phyloP scores from a whole-genome alignment of 495 filamentous ascomycete genomes.

The Podospora bellae-mahoneyi region DNA sequence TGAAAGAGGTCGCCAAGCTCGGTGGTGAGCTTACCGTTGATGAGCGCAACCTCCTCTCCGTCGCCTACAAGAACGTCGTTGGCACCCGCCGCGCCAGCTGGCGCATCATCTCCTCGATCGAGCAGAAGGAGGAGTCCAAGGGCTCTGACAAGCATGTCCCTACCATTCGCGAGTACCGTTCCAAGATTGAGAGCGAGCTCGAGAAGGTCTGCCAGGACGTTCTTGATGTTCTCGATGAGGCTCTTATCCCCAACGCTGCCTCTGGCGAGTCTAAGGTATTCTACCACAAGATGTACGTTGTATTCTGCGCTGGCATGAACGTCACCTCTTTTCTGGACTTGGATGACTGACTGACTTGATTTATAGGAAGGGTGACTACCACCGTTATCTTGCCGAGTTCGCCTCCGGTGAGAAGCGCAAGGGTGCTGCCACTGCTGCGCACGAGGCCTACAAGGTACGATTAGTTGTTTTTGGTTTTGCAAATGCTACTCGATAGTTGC shows the following conservation, averaged over 20 bases:
- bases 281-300: constrained; percentile 98
- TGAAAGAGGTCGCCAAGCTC: constrained; percentile 99
- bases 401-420: constrained; percentile 97
- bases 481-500: neutral
- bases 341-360: constrained; percentile 21
- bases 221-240: constrained; percentile 91
- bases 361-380: constrained; percentile 97
- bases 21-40: constrained; percentile 95
- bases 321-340: neutral
- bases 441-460: constrained; percentile 92
- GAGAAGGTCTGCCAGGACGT: constrained; percentile 99
- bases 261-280: constrained; percentile 99
- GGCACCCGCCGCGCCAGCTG: constrained; percentile 97
- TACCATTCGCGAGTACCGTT: constrained; percentile 98
- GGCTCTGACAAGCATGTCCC: constrained; percentile 90
- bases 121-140: constrained; percentile 99
- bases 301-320: neutral
- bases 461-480: neutral
- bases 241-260: constrained; percentile 94
- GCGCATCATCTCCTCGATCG: constrained; percentile 99
- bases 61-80: constrained; percentile 99
- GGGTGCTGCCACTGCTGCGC: constrained; percentile 90
- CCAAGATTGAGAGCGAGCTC: constrained; percentile 98
- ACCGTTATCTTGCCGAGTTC: constrained; percentile 99
- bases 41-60: constrained; percentile 97